A percentile compares a stretch with the other conserved stretches of the same genome.
These are phyloP conservation scores for Phycomyces blakesleeanus DNA, from an alignment of 192 early-diverging fungal species.

Conservation along the genomic window DNA sequence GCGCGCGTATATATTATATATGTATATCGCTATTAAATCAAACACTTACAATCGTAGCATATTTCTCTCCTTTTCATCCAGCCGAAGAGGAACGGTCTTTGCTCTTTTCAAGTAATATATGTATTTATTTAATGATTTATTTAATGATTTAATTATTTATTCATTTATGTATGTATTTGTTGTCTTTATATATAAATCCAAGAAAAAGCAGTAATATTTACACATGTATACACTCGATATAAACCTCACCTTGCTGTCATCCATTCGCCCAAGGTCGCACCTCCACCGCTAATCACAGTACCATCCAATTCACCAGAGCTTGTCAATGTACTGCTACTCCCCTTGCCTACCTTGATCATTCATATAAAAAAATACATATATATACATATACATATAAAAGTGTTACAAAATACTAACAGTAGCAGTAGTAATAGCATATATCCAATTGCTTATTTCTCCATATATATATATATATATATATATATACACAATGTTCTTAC, in stretches of 20 bases:
- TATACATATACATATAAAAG: too few relatives aligned
- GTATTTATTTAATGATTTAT: too few relatives aligned
- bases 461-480: too few relatives aligned
- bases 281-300: slow-evolving; percentile 36
- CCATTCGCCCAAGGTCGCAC: slow-evolving; percentile 72
- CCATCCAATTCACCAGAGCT: slow-evolving; percentile 24
- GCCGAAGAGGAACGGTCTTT: slow-evolving; percentile 91
- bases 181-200: too few relatives aligned
- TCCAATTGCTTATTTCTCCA: background rate
- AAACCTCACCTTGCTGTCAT: slow-evolving; percentile 47
- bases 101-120: too few relatives aligned
- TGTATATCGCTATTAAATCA: background rate
- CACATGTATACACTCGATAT: background rate
- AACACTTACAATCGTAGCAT: slow-evolving; percentile 67
- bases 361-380: too few relatives aligned
- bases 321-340: too few relatives aligned
- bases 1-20: too few relatives aligned
- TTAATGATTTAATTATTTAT: too few relatives aligned
- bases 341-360: slow-evolving; percentile 6
- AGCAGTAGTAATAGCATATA: background rate
- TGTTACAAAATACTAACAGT: too few relatives aligned
- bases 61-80: slow-evolving; percentile 87
- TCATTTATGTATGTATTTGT: too few relatives aligned
- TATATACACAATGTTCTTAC: background rate
- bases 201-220: too few relatives aligned